Conservation (phyloP, 345 rosid genomes). For the Dovyalis caffra region DNA sequence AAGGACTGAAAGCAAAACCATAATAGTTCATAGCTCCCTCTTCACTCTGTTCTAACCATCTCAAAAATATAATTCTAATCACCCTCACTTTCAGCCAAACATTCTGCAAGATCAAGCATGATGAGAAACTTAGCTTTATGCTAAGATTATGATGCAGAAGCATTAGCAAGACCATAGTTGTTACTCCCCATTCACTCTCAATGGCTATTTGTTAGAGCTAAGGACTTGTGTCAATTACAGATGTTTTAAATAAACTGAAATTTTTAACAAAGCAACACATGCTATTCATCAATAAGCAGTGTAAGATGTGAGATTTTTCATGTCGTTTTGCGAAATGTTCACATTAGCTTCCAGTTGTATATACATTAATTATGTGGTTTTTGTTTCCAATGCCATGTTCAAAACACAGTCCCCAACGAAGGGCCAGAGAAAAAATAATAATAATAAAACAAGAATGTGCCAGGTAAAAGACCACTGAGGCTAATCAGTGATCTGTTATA, state of each 20-base stretch:
- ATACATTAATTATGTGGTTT: no score
- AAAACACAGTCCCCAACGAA: background rate
- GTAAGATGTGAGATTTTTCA: background rate
- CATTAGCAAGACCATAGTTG: background rate
- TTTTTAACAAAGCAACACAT: background rate
- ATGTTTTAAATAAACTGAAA: no score
- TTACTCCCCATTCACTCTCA: background rate
- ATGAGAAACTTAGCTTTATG: background rate
- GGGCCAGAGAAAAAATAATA: background rate
- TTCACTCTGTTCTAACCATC: background rate
- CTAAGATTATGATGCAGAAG: background rate
- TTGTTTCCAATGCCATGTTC: background rate
- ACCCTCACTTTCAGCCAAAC: no score
- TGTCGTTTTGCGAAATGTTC: background rate
- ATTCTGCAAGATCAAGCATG: background rate
- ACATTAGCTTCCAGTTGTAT: background rate
- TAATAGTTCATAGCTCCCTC: background rate
- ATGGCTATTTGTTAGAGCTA: background rate
- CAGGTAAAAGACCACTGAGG: no score
- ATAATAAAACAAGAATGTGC: background rate
- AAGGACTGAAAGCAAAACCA: background rate
- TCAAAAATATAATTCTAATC: no score
- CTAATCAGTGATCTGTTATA: background rate
- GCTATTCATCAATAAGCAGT: background rate
- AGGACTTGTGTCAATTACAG: background rate